Base-by-base conservation (phyloP, 2,329 filamentous ascomycete genomes). In the Paradendryphiella salina region DNA sequence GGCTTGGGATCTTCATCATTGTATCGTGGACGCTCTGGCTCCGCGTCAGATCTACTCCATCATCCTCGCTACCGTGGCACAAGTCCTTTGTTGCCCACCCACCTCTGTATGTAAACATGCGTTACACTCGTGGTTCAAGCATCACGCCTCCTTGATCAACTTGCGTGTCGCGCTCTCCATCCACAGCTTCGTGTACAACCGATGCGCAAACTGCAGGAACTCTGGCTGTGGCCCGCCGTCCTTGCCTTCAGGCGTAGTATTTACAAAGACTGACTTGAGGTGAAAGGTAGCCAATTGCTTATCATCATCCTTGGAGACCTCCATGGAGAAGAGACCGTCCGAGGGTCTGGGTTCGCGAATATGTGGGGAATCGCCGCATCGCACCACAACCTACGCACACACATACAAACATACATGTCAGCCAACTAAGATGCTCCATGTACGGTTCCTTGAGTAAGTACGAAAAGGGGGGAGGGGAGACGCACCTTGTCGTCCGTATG, bases 91-190 rank as follows among this genome's bases (percentile, higher is more conserved):
- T 33, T 5, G 13, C 13, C 13, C 5, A 23, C 5, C 10, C 21
- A 15, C 29, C 17, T 14, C 7, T 7, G 21, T 15, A 33, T 6
- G 10, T 20, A 17, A 5, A 32, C 13, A 11, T 5, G 3, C 2
- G 4, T 21, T 14, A 10, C 9, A 11, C 4, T 1, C 3, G 9
- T 7, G 9, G n/a, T 11, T 9, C 8, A 13, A 23, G 29, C 13
- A 7, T 28, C 28, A 56, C 20, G 52, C 46, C n/a, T 54, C 53
- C 32, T 59, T 61, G 55, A 73, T 45, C 56, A 75, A 41, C 41
- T 71, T 73, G 53, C 71, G 54, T 5, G 72, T 72, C 28, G 71
- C 72, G 14, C 71, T 71, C 59, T 75, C 73, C 72, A 75, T 74
- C 73, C 71, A 74, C 17, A 75, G 56, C 59, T 74, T 73, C 0